Percentiles rank a stretch among this genome's conserved stretches.
These are phyloP conservation scores for Symbiotaphrina buchneri DNA, from an alignment of 495 filamentous ascomycete species.

Conservation along the genomic window DNA sequence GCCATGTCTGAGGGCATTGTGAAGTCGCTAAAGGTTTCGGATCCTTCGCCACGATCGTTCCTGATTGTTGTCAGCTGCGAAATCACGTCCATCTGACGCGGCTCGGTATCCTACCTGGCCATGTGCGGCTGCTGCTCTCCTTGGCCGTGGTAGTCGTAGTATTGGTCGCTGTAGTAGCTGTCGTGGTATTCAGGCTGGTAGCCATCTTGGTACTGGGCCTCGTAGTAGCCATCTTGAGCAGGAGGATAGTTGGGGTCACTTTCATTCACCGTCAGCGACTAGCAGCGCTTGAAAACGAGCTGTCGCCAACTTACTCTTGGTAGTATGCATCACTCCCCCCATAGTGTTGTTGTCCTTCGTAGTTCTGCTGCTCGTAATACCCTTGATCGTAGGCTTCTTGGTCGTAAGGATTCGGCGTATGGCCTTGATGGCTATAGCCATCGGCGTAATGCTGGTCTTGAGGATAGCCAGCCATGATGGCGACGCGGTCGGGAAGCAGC, in stretches of 20 bases:
- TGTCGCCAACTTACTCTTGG: constrained; percentile 41
- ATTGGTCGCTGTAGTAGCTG: constrained; percentile 67
- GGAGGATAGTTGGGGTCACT: too few relatives aligned
- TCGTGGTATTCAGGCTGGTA: constrained; percentile 46
- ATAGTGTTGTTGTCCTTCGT: constrained; percentile 23
- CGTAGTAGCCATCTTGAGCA: constrained; percentile 52
- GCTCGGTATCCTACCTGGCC: constrained; percentile 28
- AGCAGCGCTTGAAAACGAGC: constrained; percentile 7
- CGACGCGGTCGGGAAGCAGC: too few relatives aligned
- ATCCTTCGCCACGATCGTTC: constrained; percentile 81
- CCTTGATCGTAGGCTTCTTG: constrained; percentile 56
- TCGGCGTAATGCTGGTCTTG: constrained; percentile 56
- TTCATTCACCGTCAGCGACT: too few relatives aligned
- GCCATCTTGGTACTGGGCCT: constrained; percentile 63
- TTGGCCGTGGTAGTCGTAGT: constrained; percentile 52
- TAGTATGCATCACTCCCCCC: constrained; percentile 87
- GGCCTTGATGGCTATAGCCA: constrained; percentile 51
- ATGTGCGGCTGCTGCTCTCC: constrained; percentile 31
- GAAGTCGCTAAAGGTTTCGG: constrained; percentile 98
- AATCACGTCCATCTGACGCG: too few relatives aligned
- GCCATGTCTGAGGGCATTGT: constrained; percentile 99
- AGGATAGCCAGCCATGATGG: constrained; percentile 75
- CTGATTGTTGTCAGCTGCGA: constrained; percentile 30
- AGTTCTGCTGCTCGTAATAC: constrained; percentile 47
- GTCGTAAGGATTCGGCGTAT: constrained; percentile 64